Conservation (phyloP, 371 early-diverging fungal species). For the Entomophthora muscae region DNA sequence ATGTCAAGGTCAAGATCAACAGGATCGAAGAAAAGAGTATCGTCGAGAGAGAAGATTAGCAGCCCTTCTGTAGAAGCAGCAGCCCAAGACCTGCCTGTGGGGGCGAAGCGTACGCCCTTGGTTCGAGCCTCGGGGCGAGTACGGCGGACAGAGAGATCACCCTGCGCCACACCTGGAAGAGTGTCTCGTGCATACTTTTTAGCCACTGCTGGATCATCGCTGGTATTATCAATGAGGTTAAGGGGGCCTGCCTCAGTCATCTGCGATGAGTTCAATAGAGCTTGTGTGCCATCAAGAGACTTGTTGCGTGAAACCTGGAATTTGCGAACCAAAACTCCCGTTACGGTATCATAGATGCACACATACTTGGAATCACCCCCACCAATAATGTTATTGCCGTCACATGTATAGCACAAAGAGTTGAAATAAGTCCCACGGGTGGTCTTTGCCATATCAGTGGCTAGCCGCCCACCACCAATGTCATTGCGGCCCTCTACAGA, state of each 20-base stretch:
- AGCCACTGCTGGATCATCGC: conserved; percentile 52
- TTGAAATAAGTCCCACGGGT: conserved; percentile 84
- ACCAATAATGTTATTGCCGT: conserved; percentile 76
- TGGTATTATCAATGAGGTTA: conserved; percentile 55
- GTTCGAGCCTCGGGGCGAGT: conserved; percentile 64
- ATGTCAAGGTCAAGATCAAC: conserved; percentile 92
- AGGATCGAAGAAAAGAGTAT: conserved; percentile 84
- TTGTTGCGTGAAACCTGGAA: conserved; percentile 82
- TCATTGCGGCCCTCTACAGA: conserved; percentile 85
- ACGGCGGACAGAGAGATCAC: conserved; percentile 63
- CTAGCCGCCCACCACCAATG: conserved; percentile 74
- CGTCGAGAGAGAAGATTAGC: conserved; percentile 83
- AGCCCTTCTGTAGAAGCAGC: conserved; percentile 94
- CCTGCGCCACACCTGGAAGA: conserved; percentile 73
- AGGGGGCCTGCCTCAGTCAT: conserved; percentile 90
- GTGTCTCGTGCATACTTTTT: conserved; percentile 67
- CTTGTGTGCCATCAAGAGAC: conserved; percentile 82
- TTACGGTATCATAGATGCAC: conserved; percentile 79
- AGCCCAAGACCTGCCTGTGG: conserved; percentile 87
- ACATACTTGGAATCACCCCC: conserved; percentile 90
- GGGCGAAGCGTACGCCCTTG: conserved; percentile 72
- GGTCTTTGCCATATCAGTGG: conserved; percentile 31
- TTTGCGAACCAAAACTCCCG: conserved; percentile 58
- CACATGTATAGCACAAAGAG: conserved; percentile 83
- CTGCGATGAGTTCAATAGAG: conserved; percentile 65